A percentile compares a stretch with the other conserved stretches of the same genome.
phyloP scores from a whole-genome alignment of 805 yeast species.

The Monosporozyma unispora region DNA sequence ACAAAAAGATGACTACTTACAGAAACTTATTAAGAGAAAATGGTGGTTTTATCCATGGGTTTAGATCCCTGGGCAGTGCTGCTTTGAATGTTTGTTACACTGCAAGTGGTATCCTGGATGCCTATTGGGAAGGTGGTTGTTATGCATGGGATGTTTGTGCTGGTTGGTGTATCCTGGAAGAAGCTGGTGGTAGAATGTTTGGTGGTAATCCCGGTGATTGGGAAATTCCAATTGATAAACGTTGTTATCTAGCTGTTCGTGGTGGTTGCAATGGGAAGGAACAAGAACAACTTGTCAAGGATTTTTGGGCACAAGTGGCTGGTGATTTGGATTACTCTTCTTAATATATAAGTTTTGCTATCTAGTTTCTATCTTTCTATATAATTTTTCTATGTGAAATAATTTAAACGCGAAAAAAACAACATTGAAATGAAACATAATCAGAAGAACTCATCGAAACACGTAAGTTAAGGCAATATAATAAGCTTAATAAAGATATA shows the following conservation, averaged over 20 bases:
- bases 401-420: background rate
- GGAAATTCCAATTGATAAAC: constrained; percentile 41
- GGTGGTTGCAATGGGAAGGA: constrained; percentile 35
- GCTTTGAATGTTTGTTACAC: constrained; percentile 53
- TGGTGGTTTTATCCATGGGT: constrained; percentile 54
- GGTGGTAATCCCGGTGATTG: constrained; percentile 44
- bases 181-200: constrained; percentile 51
- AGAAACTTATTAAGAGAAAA: constrained; percentile 37
- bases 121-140: constrained; percentile 67
- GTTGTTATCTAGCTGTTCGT: constrained; percentile 51
- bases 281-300: constrained; percentile 38
- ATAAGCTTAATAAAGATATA: background rate
- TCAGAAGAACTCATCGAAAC: no score
- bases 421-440: background rate
- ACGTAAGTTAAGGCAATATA: background rate
- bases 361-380: background rate
- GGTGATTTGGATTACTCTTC: constrained; percentile 37
- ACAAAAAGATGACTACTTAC: constrained; percentile 41
- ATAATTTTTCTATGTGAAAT: background rate
- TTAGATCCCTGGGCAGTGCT: constrained; percentile 54
- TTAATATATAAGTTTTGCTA: background rate
- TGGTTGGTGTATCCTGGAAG: constrained; percentile 52
- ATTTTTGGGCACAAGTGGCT: constrained; percentile 42
- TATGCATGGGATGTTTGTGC: constrained; percentile 66
- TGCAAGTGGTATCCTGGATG: constrained; percentile 50